Conservation (phyloP, 371 early-diverging fungal genomes). For the Batrachochytrium dendrobatidis region DNA sequence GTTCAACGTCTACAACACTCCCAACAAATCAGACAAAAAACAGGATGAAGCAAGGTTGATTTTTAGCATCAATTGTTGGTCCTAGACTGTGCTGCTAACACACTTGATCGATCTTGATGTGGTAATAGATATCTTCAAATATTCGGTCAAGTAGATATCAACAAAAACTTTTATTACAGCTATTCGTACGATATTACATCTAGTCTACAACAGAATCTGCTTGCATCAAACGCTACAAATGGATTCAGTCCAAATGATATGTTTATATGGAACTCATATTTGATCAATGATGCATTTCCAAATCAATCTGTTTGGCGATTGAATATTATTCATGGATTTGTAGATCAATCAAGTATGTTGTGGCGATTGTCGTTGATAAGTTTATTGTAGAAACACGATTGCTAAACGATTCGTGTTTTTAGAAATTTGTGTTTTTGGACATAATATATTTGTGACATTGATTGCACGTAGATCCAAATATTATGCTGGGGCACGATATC, state of each 20-base stretch:
- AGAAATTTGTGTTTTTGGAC: conserved; percentile 71
- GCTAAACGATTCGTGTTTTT: conserved; percentile 3
- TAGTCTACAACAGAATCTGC: conserved; percentile 84
- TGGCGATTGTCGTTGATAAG: not conserved
- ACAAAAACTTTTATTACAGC: conserved; percentile 84
- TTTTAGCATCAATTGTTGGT: conserved; percentile 6
- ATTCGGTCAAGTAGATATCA: conserved; percentile 73
- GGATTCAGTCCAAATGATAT: conserved; percentile 59
- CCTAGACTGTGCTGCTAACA: not conserved
- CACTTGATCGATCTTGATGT: not conserved
- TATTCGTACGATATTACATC: conserved; percentile 92
- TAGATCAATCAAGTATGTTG: conserved; percentile 82
- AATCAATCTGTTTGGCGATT: conserved; percentile 70
- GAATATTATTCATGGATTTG: conserved; percentile 91
- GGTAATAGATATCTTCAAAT: conserved; percentile 58
- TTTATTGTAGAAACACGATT: no score
- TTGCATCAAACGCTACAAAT: conserved; percentile 25
- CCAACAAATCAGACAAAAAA: conserved; percentile 61
- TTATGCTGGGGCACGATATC: conserved; percentile 95
- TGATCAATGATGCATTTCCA: conserved; percentile 65
- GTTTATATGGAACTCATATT: conserved; percentile 94
- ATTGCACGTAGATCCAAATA: conserved; percentile 90
- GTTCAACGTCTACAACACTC: conserved; percentile 56
- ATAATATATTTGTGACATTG: conserved; percentile 79
- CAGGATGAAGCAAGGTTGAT: conserved; percentile 68